Percentiles rank a stretch among this genome's conserved stretches.
Conservation (phyloP, 2,329 filamentous ascomycete species). For the Hymenoscyphus infarciens region DNA sequence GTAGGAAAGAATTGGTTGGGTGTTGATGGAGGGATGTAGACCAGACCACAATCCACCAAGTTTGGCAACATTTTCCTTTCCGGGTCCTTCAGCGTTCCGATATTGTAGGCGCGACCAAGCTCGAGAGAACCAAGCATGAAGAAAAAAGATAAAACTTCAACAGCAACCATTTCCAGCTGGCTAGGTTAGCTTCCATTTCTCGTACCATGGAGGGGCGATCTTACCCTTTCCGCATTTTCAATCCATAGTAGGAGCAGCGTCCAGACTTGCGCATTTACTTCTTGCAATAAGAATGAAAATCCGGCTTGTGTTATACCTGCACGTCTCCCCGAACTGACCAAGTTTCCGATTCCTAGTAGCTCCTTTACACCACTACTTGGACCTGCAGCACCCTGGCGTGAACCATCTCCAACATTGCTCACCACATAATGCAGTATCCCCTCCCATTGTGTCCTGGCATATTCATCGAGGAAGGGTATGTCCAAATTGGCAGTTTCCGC, state of each 20-base stretch:
- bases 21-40: constrained; percentile 65
- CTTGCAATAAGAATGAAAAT: constrained; percentile 91
- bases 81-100: constrained; percentile 73
- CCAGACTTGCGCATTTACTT: constrained; percentile 97
- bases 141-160: constrained; percentile 92
- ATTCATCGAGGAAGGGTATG: constrained; percentile 72
- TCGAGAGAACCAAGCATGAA: constrained; percentile 94
- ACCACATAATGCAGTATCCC: constrained; percentile 95
- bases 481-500: constrained; percentile 61
- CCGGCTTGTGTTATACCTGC: constrained; percentile 81
- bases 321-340: constrained; percentile 61
- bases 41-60: constrained; percentile 86
- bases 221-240: constrained; percentile 67
- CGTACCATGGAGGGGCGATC: constrained; percentile 12
- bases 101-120: constrained; percentile 87
- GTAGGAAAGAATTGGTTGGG: constrained; percentile 78
- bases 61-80: constrained; percentile 88
- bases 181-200: constrained; percentile 17
- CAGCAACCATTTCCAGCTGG: constrained; percentile 68
- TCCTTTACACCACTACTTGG: constrained; percentile 79
- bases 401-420: constrained; percentile 60
- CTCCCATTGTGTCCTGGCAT: constrained; percentile 89
- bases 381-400: constrained; percentile 44
- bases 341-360: constrained; percentile 72
- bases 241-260: constrained; percentile 90